A percentile compares a stretch with the other conserved stretches of the same genome.
These are phyloP conservation scores for Sporothrix curviconia DNA, from an alignment of 2,329 filamentous ascomycete species.

Conservation along the genomic window DNA sequence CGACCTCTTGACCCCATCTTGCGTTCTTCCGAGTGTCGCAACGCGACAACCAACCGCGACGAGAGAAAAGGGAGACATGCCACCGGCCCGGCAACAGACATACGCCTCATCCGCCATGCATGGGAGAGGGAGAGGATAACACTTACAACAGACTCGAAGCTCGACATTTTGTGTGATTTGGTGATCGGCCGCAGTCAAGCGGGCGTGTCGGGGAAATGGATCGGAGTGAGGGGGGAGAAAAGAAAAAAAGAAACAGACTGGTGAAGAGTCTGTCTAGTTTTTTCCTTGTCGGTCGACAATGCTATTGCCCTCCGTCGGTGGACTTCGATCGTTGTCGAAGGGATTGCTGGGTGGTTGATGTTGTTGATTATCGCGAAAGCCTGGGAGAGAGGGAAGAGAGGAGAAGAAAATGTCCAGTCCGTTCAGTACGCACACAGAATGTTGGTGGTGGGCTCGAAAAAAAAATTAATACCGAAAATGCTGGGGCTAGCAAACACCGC, in stretches of 20 bases:
- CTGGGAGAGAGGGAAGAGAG: slow-evolving; percentile 6
- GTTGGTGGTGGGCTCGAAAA: slow-evolving; percentile 13
- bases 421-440: slow-evolving; percentile 1
- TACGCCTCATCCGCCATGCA: neutral
- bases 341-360: slow-evolving; percentile 6
- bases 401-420: slow-evolving; percentile 7
- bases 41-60: too few species aligned
- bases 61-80: neutral
- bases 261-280: slow-evolving; percentile 7
- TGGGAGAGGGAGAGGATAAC: slow-evolving; percentile 19
- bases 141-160: slow-evolving; percentile 67
- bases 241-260: slow-evolving; percentile 15
- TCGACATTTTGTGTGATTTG: slow-evolving; percentile 49
- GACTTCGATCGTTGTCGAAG: slow-evolving; percentile 14
- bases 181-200: slow-evolving; percentile 18
- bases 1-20: too few species aligned
- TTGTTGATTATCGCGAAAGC: slow-evolving; percentile 18
- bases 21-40: too few species aligned
- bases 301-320: slow-evolving; percentile 13
- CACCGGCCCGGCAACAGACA: neutral
- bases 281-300: slow-evolving; percentile 13
- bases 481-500: neutral
- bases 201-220: slow-evolving; percentile 12
- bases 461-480: slow-evolving; percentile 16
- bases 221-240: neutral